These are phyloP conservation scores for Colletotrichum tanaceti DNA, from an alignment of 2,329 filamentous ascomycete species.

Conservation along the genomic window DNA sequence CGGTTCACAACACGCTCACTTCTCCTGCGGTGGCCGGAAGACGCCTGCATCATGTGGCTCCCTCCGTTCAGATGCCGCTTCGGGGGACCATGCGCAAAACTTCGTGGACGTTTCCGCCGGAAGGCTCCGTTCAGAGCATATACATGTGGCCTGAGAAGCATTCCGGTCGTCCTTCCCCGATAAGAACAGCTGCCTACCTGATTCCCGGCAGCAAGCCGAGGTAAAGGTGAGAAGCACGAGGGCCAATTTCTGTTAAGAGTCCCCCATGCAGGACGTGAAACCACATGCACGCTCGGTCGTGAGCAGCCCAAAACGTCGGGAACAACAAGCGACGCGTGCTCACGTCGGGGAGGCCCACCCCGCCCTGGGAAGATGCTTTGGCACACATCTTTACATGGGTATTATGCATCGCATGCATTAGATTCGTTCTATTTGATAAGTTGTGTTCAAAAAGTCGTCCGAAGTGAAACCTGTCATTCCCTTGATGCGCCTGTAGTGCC, in stretches of 20 bases:
- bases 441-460: constrained; percentile 4
- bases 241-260: neutral
- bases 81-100: neutral
- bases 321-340: neutral
- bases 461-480: constrained; percentile 2
- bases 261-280: neutral
- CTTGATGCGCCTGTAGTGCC: constrained; percentile 14
- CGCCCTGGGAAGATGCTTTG: too few species aligned
- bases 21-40: neutral
- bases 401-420: neutral
- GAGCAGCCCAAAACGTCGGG: neutral
- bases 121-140: too few species aligned
- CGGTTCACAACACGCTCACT: neutral
- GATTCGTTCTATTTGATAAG: constrained; percentile 22
- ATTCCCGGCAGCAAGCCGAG: too few species aligned
- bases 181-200: too few species aligned
- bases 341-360: neutral
- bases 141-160: neutral
- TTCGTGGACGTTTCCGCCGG: too few species aligned
- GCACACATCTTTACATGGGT: neutral
- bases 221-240: neutral
- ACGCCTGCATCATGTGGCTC: neutral
- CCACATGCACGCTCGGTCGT: constrained; percentile 1
- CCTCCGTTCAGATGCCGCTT: neutral
- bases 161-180: too few species aligned